Evolutionary conservation across 768 basidiomycete genomes (phyloP).

Genomic region (Pleurotus salmoneostramineus): DNA sequence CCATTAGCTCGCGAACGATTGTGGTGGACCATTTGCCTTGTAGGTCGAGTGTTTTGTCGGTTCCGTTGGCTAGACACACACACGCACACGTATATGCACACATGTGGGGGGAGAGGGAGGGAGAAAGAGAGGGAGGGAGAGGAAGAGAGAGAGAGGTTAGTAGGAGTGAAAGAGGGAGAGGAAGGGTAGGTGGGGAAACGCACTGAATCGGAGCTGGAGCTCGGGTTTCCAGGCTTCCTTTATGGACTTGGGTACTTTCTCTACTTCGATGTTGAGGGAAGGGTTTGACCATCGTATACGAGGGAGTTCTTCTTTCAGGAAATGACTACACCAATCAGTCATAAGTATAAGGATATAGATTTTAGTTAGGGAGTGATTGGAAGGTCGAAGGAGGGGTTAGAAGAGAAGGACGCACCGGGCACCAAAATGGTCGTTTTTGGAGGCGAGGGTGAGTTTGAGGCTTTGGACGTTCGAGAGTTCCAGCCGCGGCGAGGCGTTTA

Average conservation of each 20-base stretch:
- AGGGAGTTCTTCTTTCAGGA: conserved; percentile 75
- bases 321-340: conserved; percentile 49
- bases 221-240: conserved; percentile 59
- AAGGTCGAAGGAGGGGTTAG: neutral
- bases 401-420: conserved; percentile 48
- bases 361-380: too few relatives aligned
- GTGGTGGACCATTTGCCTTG: conserved; percentile 65
- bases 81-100: too few relatives aligned
- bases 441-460: conserved; percentile 53
- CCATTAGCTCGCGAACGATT: conserved; percentile 71
- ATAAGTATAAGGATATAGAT: neutral
- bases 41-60: conserved; percentile 44
- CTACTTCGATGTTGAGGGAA: conserved; percentile 53
- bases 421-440: conserved; percentile 69
- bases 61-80: conserved; percentile 64
- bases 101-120: too few relatives aligned
- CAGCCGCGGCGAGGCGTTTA: conserved; percentile 51
- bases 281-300: conserved; percentile 79
- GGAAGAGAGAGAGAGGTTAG: too few relatives aligned
- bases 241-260: conserved; percentile 47
- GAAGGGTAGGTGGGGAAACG: too few relatives aligned
- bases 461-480: conserved; percentile 43
- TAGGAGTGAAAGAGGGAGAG: too few relatives aligned
- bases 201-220: conserved; percentile 61
- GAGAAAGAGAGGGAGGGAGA: too few relatives aligned